Percentiles rank a stretch among this genome's conserved stretches.
These are phyloP conservation scores for Hymenoscyphus fraxineus DNA, from an alignment of 2,329 filamentous ascomycete species.

Conservation along the genomic window DNA sequence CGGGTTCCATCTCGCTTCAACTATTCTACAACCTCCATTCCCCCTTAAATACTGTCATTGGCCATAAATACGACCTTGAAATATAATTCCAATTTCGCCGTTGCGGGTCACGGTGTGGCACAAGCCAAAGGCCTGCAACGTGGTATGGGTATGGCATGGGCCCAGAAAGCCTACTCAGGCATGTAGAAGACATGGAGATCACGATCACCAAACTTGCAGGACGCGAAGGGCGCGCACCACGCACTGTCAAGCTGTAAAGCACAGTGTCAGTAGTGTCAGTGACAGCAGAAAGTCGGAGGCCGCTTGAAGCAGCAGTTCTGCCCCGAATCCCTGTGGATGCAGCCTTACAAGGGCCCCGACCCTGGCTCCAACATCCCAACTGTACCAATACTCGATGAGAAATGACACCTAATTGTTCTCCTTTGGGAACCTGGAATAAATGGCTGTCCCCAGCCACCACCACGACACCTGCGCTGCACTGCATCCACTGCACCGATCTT, in stretches of 20 bases:
- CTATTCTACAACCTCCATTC: not conserved
- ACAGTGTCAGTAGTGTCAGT: no score
- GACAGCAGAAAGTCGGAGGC: not conserved
- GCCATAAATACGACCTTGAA: not conserved
- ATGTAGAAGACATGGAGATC: not conserved
- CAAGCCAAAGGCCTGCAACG: slow-evolving; percentile 3
- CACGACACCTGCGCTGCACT: not conserved
- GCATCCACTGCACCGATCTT: not conserved
- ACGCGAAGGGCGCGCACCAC: not conserved
- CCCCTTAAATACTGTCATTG: not conserved
- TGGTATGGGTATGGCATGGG: not conserved
- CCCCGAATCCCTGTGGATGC: not conserved
- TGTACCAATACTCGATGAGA: not conserved
- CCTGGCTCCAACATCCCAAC: no score
- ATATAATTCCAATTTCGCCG: not conserved
- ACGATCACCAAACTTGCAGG: not conserved
- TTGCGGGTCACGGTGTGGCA: not conserved
- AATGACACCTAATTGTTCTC: slow-evolving; percentile 7
- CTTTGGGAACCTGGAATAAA: slow-evolving; percentile 1
- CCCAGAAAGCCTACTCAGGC: no score
- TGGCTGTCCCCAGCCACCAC: not conserved
- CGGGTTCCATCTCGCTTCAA: not conserved
- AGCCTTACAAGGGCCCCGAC: slow-evolving; percentile 1
- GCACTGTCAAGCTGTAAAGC: no score
- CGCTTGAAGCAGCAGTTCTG: slow-evolving; percentile 1